A percentile compares a stretch with the other conserved stretches of the same genome.
phyloP scores from a whole-genome alignment of 768 basidiomycete species.

The Mycena olivaceomarginata region DNA sequence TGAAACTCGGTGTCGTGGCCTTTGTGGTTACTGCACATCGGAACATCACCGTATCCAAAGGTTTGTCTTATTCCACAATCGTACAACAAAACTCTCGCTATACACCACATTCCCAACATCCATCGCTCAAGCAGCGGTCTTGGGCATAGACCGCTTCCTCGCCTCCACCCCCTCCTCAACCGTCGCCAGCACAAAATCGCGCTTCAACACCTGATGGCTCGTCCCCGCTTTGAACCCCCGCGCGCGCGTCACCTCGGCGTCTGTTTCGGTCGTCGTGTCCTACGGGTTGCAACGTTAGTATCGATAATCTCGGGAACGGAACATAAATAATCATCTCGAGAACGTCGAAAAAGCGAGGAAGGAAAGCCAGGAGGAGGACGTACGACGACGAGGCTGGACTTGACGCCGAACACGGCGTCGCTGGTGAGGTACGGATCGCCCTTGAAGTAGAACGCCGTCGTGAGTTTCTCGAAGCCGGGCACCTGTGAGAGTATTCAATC shows the following conservation, averaged over 20 bases:
- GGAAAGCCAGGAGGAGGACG: no score
- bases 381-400: constrained; percentile 86
- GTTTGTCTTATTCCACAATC: not conserved
- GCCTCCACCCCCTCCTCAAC: constrained; percentile 59
- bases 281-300: constrained; percentile 43
- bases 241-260: constrained; percentile 71
- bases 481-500: constrained; percentile 55
- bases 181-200: constrained; percentile 65
- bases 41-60: no score
- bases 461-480: constrained; percentile 82
- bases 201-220: constrained; percentile 60
- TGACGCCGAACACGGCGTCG: constrained; percentile 90
- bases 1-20: no score
- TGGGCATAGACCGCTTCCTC: constrained; percentile 48
- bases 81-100: not conserved
- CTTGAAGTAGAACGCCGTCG: constrained; percentile 85
- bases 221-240: constrained; percentile 70
- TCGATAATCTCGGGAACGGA: no score
- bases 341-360: no score
- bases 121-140: not conserved
- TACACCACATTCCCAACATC: not conserved
- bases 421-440: constrained; percentile 80
- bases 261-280: constrained; percentile 72
- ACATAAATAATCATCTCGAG: no score
- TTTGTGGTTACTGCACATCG: no score